Percentiles rank a stretch among this genome's conserved stretches.
Evolutionary conservation across 2,329 filamentous ascomycete species (phyloP).

Genomic region (Fusarium nodosum): DNA sequence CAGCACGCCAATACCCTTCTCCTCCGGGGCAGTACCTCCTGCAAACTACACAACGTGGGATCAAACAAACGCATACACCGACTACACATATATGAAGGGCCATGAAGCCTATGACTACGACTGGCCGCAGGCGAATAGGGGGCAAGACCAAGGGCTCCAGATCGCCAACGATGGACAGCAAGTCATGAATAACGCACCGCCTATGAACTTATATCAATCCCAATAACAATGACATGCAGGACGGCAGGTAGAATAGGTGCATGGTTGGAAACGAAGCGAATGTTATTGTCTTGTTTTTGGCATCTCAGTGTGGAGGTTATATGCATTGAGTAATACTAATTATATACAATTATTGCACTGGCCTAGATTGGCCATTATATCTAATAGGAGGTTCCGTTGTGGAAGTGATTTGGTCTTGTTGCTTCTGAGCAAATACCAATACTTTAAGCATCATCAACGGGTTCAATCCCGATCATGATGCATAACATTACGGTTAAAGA

Average conservation of each 20-base stretch:
- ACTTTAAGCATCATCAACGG: not conserved
- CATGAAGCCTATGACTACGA: slow-evolving; percentile 54
- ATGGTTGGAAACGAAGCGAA: not conserved
- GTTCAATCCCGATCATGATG: not conserved
- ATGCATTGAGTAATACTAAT: slow-evolving; percentile 16
- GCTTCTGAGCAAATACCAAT: not conserved
- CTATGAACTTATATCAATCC: slow-evolving; percentile 31
- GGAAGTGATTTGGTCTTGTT: not conserved
- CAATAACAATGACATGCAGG: slow-evolving; percentile 18
- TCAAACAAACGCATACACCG: slow-evolving; percentile 54
- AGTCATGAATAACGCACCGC: slow-evolving; percentile 15
- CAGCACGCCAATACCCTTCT: slow-evolving; percentile 51
- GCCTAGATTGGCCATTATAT: not conserved
- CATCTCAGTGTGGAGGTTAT: not conserved
- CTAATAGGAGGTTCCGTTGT: not conserved
- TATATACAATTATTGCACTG: not conserved
- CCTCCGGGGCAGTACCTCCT: slow-evolving; percentile 56
- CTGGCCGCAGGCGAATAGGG: slow-evolving; percentile 53
- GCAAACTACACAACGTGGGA: slow-evolving; percentile 61
- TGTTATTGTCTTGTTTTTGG: slow-evolving; percentile 2
- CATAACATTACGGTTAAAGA: too few relatives aligned
- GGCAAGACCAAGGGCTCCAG: slow-evolving; percentile 27
- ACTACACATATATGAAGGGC: slow-evolving; percentile 56
- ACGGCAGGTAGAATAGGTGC: slow-evolving; percentile 3
- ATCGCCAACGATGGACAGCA: slow-evolving; percentile 29